These are phyloP conservation scores for Asparagopsis taxiformis DNA, from an alignment of 31 red algal genomes.

Conservation along the genomic window DNA sequence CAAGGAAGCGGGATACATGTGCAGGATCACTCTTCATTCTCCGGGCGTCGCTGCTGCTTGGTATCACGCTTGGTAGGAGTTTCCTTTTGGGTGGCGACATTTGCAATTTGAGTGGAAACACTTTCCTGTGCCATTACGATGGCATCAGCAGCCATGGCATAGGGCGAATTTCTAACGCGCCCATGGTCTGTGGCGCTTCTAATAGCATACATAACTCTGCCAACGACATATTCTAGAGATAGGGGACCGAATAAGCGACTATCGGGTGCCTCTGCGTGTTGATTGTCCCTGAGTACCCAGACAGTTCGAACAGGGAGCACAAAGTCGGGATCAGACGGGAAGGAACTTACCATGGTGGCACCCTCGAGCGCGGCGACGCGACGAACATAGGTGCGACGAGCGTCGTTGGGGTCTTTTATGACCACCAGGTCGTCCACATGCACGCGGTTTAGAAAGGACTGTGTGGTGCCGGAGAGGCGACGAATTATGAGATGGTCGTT, in stretches of 20 bases:
- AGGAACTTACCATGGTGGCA: conserved; percentile 57
- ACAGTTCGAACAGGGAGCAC: conserved; percentile 40
- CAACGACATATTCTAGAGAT: conserved; percentile 61
- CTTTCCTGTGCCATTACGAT: conserved; percentile 71
- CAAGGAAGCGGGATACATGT: too few species aligned
- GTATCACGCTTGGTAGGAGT: too few species aligned
- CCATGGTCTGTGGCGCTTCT: conserved; percentile 65
- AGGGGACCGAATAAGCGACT: conserved; percentile 62
- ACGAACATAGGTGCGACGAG: conserved; percentile 79
- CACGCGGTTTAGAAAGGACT: conserved; percentile 65
- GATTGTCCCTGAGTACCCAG: conserved; percentile 72
- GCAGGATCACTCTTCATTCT: too few species aligned
- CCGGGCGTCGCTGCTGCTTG: too few species aligned
- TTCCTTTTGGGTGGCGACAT: too few species aligned
- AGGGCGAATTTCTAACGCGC: conserved; percentile 48
- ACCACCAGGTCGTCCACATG: conserved; percentile 83
- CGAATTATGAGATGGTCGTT: conserved; percentile 77
- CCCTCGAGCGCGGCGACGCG: conserved; percentile 73
- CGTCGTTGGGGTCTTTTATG: conserved; percentile 77
- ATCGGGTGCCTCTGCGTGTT: conserved; percentile 42
- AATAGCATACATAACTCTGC: conserved; percentile 80
- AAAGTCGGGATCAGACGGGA: conserved; percentile 38
- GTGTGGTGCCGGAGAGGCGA: conserved; percentile 54
- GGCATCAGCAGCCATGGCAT: conserved; percentile 67
- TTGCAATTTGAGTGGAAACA: too few species aligned